phyloP scores from a whole-genome alignment of 2,329 filamentous ascomycete genomes.

The Aspergillus ochraceoroseus region DNA sequence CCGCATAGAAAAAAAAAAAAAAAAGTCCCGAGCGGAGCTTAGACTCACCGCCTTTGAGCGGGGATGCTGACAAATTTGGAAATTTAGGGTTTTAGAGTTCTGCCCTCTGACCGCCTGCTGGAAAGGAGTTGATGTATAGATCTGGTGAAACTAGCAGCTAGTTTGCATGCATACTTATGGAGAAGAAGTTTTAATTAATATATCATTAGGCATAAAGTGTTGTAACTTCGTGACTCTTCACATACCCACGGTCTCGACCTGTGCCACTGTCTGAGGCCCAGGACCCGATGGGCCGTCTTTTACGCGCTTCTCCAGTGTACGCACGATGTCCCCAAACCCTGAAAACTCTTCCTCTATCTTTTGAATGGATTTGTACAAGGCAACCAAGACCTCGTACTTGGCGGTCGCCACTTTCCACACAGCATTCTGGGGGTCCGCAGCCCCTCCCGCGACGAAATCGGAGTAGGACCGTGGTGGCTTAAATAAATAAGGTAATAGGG shows the following conservation, averaged over 20 bases:
- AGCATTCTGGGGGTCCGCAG: slow-evolving; percentile 53
- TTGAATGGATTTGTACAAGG: slow-evolving; percentile 46
- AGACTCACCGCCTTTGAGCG: slow-evolving; percentile 25
- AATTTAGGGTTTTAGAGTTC: slow-evolving; percentile 13
- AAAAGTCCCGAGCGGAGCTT: slow-evolving; percentile 22
- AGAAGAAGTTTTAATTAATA: slow-evolving; percentile 3
- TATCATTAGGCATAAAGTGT: no score
- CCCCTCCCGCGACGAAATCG: slow-evolving; percentile 54
- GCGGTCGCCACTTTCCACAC: slow-evolving; percentile 55
- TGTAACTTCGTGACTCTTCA: no score
- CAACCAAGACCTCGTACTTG: slow-evolving; percentile 54
- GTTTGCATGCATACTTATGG: background rate
- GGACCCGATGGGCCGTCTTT: slow-evolving; percentile 43
- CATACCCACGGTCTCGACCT: slow-evolving; percentile 37
- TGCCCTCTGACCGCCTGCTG: slow-evolving; percentile 9
- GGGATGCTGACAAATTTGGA: slow-evolving; percentile 2
- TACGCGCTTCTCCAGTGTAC: slow-evolving; percentile 39
- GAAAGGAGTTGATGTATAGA: background rate
- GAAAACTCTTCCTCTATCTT: slow-evolving; percentile 29
- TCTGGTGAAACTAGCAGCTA: background rate
- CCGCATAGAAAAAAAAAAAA: slow-evolving; percentile 14
- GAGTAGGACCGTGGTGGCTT: slow-evolving; percentile 54
- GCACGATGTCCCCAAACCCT: slow-evolving; percentile 40
- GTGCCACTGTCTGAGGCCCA: slow-evolving; percentile 27
- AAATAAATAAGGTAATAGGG: slow-evolving; percentile 54